Percentiles rank a stretch among this genome's conserved stretches.
phyloP scores from a whole-genome alignment of 305 asterid genomes.

The Fraxinus paxiana region DNA sequence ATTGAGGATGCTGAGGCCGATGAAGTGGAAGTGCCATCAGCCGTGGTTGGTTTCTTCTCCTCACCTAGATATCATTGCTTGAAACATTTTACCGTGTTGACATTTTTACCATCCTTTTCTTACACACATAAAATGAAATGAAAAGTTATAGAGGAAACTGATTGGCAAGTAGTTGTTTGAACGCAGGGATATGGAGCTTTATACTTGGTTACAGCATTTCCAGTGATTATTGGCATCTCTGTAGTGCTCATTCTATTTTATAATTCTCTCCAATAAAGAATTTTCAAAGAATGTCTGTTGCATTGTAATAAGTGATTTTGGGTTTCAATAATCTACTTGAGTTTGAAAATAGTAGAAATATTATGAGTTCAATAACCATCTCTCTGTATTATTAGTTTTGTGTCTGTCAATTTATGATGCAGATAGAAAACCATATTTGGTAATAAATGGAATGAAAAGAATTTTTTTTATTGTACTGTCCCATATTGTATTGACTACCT shows the following conservation, averaged over 20 bases:
- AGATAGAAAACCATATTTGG: neutral
- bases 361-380: neutral
- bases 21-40: slow-evolving; percentile 68
- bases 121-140: neutral
- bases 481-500: neutral
- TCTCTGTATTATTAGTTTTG: neutral
- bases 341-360: neutral
- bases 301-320: neutral
- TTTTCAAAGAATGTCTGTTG: neutral
- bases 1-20: slow-evolving; percentile 58
- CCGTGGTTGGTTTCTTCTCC: slow-evolving; percentile 48
- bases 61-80: slow-evolving; percentile 14
- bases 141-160: neutral
- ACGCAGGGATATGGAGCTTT: slow-evolving; percentile 95
- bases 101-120: neutral
- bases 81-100: neutral
- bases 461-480: neutral
- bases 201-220: slow-evolving; percentile 86
- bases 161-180: slow-evolving; percentile 3
- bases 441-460: neutral
- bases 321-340: neutral
- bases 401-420: neutral
- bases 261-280: slow-evolving; percentile 70
- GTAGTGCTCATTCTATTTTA: slow-evolving; percentile 82
- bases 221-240: slow-evolving; percentile 82